These are phyloP conservation scores for Pichia rugopelliculosa DNA, from an alignment of 805 yeast genomes.

Conservation along the genomic window DNA sequence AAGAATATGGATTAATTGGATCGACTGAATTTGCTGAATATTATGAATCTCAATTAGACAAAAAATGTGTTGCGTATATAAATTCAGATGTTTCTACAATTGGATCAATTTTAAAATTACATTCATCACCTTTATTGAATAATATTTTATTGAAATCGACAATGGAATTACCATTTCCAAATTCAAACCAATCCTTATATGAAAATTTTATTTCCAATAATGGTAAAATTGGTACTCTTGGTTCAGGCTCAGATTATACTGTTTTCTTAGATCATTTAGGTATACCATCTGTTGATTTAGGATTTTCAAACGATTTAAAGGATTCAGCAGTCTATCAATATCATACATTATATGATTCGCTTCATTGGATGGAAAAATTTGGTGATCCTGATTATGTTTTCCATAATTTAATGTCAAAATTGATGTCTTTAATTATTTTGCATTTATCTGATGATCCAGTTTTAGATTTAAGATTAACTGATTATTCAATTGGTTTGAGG, in stretches of 20 bases:
- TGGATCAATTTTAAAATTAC: constrained; percentile 45
- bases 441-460: constrained; percentile 43
- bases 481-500: constrained; percentile 48
- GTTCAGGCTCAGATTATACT: constrained; percentile 68
- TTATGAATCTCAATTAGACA: constrained; percentile 36
- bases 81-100: constrained; percentile 61
- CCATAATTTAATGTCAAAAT: constrained; percentile 51
- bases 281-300: constrained; percentile 53
- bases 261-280: constrained; percentile 55
- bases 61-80: constrained; percentile 55
- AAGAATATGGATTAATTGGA: constrained; percentile 65
- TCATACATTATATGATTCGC: constrained; percentile 70
- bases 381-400: constrained; percentile 57
- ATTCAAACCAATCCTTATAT: constrained; percentile 23
- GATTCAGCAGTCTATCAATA: constrained; percentile 62
- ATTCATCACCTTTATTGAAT: constrained; percentile 55
- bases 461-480: constrained; percentile 32
- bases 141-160: constrained; percentile 38
- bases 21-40: constrained; percentile 75
- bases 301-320: constrained; percentile 35
- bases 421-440: constrained; percentile 42
- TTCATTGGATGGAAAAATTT: constrained; percentile 56
- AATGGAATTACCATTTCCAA: constrained; percentile 42
- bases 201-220: constrained; percentile 31
- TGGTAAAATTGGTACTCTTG: constrained; percentile 40